phyloP scores from a whole-genome alignment of 495 filamentous ascomycete genomes.

The Penicillium atrosanguineum region DNA sequence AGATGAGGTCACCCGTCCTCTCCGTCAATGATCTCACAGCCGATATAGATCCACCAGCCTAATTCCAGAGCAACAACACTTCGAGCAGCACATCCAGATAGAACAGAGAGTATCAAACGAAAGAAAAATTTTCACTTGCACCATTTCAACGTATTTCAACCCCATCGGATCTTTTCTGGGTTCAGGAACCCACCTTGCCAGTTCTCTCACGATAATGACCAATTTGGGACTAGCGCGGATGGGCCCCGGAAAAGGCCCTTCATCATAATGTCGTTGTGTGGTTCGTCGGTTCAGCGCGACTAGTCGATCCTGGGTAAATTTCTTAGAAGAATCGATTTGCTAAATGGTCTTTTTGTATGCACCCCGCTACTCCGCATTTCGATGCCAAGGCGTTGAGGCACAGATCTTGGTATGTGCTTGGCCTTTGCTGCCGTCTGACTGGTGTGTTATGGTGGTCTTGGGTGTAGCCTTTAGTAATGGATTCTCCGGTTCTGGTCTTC shows the following conservation, averaged over 20 bases:
- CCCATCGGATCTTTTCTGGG: conserved; percentile 1
- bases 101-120: not conserved
- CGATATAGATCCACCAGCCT: not conserved
- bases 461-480: not conserved
- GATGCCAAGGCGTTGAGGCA: not conserved
- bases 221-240: conserved; percentile 23
- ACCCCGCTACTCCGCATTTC: conserved; percentile 12
- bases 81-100: not conserved
- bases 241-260: not conserved
- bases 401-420: not conserved
- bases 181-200: conserved; percentile 8
- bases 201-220: conserved; percentile 26
- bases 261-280: conserved; percentile 1
- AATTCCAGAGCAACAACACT: not conserved
- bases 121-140: conserved; percentile 1
- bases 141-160: not conserved
- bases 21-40: not conserved
- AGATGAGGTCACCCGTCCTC: not conserved
- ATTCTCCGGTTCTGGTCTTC: not conserved
- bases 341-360: conserved; percentile 10
- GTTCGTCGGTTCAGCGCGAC: conserved; percentile 2
- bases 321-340: conserved; percentile 21
- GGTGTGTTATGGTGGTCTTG: not conserved
- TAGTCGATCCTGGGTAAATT: conserved; percentile 6
- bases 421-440: not conserved